Conservation (phyloP, 2,329 filamentous ascomycete genomes). For the Camptophora hylomeconis region DNA sequence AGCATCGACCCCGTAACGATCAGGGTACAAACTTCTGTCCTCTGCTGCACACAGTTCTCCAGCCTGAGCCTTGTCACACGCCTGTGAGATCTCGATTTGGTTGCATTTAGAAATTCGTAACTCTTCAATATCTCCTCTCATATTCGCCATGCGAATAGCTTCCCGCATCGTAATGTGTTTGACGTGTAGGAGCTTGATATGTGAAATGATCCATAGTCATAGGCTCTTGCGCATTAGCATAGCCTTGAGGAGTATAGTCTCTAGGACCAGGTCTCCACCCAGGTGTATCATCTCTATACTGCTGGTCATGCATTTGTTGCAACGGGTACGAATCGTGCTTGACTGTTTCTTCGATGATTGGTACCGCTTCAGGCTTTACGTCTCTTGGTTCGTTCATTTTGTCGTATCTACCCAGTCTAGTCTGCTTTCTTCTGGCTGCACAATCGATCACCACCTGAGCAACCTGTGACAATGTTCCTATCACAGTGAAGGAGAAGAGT, state of each 20-base stretch:
- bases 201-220: too few relatives aligned
- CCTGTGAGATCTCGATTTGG: too few relatives aligned
- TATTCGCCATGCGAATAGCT: too few relatives aligned
- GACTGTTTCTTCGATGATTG: constrained; percentile 1
- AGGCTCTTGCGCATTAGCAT: too few relatives aligned
- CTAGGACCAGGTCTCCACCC: constrained; percentile 4
- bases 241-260: too few relatives aligned
- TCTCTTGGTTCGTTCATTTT: constrained; percentile 30
- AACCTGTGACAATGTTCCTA: constrained; percentile 35
- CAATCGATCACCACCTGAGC: constrained; percentile 38
- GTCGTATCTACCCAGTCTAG: constrained; percentile 34
- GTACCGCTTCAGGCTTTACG: constrained; percentile 21
- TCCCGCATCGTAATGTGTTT: too few relatives aligned
- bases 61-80: too few relatives aligned
- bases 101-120: too few relatives aligned
- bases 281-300: constrained; percentile 4
- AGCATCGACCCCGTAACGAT: too few relatives aligned
- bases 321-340: constrained; percentile 1
- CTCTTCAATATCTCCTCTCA: too few relatives aligned
- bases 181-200: constrained; percentile 1
- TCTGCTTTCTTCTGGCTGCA: constrained; percentile 32
- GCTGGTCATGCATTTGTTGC: constrained; percentile 1
- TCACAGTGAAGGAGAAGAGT: constrained; percentile 42
- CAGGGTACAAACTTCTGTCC: too few relatives aligned
- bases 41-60: too few relatives aligned